phyloP scores from a whole-genome alignment of 768 basidiomycete species.

The Auriculariales sp. region DNA sequence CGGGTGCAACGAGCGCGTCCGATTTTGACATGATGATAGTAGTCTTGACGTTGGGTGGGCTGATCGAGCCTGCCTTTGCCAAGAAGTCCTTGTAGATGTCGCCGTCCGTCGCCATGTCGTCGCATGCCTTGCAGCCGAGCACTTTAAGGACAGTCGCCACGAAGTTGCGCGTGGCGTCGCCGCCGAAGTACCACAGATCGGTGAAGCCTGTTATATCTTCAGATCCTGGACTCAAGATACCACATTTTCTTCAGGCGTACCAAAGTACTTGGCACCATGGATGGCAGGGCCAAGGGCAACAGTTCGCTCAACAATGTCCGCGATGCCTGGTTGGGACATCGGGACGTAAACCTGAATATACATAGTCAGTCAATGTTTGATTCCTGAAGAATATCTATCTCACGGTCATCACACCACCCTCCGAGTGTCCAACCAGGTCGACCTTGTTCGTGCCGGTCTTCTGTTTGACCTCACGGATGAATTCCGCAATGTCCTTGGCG shows the following conservation, averaged over 20 bases:
- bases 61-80: not conserved
- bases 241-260: too few relatives aligned
- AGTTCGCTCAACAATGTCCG: not conserved
- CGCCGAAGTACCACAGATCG: not conserved
- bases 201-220: too few relatives aligned
- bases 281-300: not conserved
- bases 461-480: not conserved
- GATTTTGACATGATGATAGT: not conserved
- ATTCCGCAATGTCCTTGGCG: not conserved
- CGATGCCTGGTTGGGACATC: not conserved
- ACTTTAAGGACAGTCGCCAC: not conserved
- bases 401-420: not conserved
- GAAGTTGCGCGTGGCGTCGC: not conserved
- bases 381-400: too few relatives aligned
- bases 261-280: not conserved
- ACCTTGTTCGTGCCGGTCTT: slow-evolving; percentile 1
- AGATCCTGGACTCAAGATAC: too few relatives aligned
- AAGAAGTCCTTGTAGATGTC: not conserved
- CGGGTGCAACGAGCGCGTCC: not conserved
- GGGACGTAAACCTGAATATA: not conserved
- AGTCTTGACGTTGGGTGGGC: not conserved
- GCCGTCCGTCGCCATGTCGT: not conserved
- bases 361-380: too few relatives aligned
- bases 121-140: not conserved
- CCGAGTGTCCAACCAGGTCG: not conserved